Evolutionary conservation across 2,329 filamentous ascomycete genomes (phyloP).

Genomic region (Cladobotryum mycophilum): DNA sequence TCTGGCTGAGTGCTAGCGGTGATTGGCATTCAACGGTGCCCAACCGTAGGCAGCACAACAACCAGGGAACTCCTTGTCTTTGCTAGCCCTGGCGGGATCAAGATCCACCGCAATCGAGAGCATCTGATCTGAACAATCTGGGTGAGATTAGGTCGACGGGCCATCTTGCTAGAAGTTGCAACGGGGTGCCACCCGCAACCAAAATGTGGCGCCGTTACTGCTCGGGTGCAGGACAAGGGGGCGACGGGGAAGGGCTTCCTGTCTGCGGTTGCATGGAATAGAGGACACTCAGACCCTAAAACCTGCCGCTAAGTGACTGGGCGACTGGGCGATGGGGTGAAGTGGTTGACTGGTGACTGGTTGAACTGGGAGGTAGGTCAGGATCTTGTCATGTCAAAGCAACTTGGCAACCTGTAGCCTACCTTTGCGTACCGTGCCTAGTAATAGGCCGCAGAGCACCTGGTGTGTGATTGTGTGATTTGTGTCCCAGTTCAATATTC

Average conservation of each 20-base stretch:
- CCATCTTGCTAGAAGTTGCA: conserved; percentile 12
- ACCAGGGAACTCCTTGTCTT: background rate
- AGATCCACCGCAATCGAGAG: conserved; percentile 13
- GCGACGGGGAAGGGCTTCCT: background rate
- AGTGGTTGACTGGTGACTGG: no score
- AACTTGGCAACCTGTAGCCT: no score
- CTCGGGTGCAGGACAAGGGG: conserved; percentile 1
- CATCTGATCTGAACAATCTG: conserved; percentile 16
- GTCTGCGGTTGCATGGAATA: background rate
- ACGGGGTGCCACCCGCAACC: conserved; percentile 10
- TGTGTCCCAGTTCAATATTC: no score
- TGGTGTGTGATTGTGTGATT: no score
- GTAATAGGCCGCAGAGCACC: no score
- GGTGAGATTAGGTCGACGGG: conserved; percentile 16
- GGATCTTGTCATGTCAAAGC: no score
- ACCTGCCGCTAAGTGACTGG: no score
- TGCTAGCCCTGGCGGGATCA: conserved; percentile 15
- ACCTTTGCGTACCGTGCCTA: no score
- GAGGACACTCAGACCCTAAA: no score
- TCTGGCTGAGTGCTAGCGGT: background rate
- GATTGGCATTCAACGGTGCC: background rate
- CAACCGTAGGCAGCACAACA: background rate
- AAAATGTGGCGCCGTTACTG: conserved; percentile 7
- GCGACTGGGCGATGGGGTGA: no score
- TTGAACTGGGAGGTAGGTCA: no score